Evolutionary conservation across 352 stramenopile genomes (phyloP), one percentile per base, ranked within the genome.

Genomic region (Phytophthora pini): DNA sequence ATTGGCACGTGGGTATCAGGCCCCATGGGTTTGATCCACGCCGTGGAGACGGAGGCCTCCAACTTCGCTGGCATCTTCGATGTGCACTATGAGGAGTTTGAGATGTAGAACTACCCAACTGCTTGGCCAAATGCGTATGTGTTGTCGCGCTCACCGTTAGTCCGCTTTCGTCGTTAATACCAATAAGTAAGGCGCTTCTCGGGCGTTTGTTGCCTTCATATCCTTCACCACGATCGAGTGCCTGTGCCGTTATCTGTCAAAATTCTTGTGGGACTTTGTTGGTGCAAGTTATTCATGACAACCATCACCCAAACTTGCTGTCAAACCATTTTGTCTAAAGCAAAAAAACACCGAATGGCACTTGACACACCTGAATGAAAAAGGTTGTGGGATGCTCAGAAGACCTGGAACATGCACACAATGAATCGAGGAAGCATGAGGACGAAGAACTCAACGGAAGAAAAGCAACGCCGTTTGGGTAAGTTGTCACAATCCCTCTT

Each of bases 41-140:
- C 77, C 11, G 82, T 93, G 15, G 83, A 95, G 66, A 80, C 72
- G 4, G 84, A 94, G 62, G 80, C 84, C 20, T 76, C 77, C 51
- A 88, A 78, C 46, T 95, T 90, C 56, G 86, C 86, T 15, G 86
- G 87, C 56, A 93, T 93, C 70, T 95, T 93, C 59, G 87, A 95
- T 76, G 86, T 95, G 36, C 87, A 95, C 75, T 94, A 82, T 70
- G 87, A 95, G 63, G 80, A 92, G 70, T 95, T 95, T 79, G 84
- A 95, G 62, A 90, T 95, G 84, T 95, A 95, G 73, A 74, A 61
- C 54, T 62, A 65, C 43, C 43, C 29, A 57, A 56, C 50, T 66
- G 27, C 56, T 56, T 72, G 39, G 38, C 56, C 48, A 48, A 67
- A 50, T 68, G 44, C 65, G 41, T 76, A 59, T 69, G 56, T 68